Base-by-base conservation (phyloP, 352 stramenopile genomes). In the Pythium monospermum region DNA sequence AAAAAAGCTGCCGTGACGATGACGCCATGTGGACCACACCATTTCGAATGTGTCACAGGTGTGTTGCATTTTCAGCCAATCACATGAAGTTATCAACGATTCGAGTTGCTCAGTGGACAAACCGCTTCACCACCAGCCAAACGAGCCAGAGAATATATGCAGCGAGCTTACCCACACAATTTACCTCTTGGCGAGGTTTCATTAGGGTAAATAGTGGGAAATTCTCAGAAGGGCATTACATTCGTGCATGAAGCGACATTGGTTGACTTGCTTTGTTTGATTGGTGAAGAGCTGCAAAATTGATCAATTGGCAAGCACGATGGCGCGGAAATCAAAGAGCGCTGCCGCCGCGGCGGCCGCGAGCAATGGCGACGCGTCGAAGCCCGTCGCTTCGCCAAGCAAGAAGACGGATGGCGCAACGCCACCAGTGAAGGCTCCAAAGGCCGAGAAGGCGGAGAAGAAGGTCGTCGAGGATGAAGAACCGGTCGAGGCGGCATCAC, bases 371-470 rank as follows among this genome's bases (percentile, higher is more conserved):
- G 38, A 39, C 3, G 45, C 58, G 38, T 53, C 49, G 19, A 57
- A 61, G 25, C 35, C 46, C 25, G 19, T 26, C 18, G 51, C n/a
- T 35, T 52, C 49, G 37, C 47, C 57, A 32, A 62, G 33, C 27
- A 52, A 59, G 42, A 50, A 41, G 35, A 33, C 47, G 15, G 43
- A 45, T 22, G 49, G 50, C 15, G 45, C 55, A 25, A 39, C 32
- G 11, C 45, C 11, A n/a, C 11, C 40, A 16, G 13, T 33, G 11
- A 38, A 31, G 23, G 6, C 25, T 30, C 72, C 74, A 54, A 73
- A 69, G 43, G 54, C 39, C 16, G n/a, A n/a, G n/a, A 75, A 79
- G 53, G 37, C 26, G 15, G 69, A 68, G 19, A 76, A 69, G 61
- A 59, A 37, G 52, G 55, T 55, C 26, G 27, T 21, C 22, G 62